Evolutionary conservation across 2,329 filamentous ascomycete species (phyloP).

Genomic region (Boeremia lycopersici): DNA sequence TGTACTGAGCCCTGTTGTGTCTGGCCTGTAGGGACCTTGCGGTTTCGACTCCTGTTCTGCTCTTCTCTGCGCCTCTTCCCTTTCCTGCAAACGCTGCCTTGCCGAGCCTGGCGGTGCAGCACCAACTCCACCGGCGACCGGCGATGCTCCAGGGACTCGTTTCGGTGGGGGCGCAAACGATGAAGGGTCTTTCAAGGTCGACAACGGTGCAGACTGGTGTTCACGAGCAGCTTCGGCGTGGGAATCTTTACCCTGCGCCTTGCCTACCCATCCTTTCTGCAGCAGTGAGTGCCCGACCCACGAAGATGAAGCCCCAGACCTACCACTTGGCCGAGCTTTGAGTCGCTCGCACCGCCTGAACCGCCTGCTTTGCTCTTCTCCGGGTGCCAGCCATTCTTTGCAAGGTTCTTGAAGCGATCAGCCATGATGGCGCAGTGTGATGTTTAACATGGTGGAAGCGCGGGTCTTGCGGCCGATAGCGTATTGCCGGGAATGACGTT

Average conservation of each 20-base stretch:
- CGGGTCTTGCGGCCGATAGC: slow-evolving; percentile 13
- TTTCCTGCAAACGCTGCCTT: slow-evolving; percentile 45
- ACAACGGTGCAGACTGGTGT: slow-evolving; percentile 67
- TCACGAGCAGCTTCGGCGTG: slow-evolving; percentile 45
- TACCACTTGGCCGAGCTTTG: slow-evolving; percentile 60
- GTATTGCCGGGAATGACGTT: slow-evolving; percentile 31
- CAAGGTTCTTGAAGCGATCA: slow-evolving; percentile 45
- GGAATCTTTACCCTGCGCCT: slow-evolving; percentile 54
- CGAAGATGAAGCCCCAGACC: slow-evolving; percentile 48
- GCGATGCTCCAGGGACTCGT: slow-evolving; percentile 45
- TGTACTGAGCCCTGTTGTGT: slow-evolving; percentile 75
- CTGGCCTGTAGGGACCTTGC: slow-evolving; percentile 68
- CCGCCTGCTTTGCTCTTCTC: slow-evolving; percentile 39
- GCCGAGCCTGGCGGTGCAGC: slow-evolving; percentile 50
- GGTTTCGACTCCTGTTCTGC: slow-evolving; percentile 51
- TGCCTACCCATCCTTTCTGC: slow-evolving; percentile 65
- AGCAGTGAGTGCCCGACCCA: slow-evolving; percentile 16
- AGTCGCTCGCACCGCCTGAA: slow-evolving; percentile 50
- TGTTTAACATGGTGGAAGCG: slow-evolving; percentile 14
- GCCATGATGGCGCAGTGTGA: slow-evolving; percentile 35
- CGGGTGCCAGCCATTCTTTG: slow-evolving; percentile 59
- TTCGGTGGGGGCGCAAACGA: slow-evolving; percentile 83
- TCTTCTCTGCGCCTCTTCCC: slow-evolving; percentile 43
- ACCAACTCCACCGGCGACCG: slow-evolving; percentile 44
- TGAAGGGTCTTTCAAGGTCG: slow-evolving; percentile 74